Percentiles rank a stretch among this genome's conserved stretches.
Conservation (phyloP, 768 basidiomycete genomes). For the Auricularia cornea region DNA sequence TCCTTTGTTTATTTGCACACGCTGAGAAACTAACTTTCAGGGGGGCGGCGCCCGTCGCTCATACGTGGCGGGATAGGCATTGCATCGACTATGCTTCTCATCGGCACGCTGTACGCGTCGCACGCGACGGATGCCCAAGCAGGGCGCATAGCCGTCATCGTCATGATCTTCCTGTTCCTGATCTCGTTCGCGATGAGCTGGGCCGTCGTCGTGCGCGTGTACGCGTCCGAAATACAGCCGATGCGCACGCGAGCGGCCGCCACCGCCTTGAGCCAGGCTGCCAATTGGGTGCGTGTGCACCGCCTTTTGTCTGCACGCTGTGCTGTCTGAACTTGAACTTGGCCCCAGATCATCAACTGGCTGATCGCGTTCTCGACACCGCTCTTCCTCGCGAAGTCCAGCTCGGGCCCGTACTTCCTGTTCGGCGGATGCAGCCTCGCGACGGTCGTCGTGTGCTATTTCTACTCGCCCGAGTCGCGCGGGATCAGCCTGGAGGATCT, state of each 20-base stretch:
- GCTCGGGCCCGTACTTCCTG: constrained; percentile 40
- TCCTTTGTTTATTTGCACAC: too few relatives aligned
- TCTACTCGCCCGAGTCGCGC: constrained; percentile 37
- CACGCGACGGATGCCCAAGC: constrained; percentile 20
- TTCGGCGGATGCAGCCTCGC: constrained; percentile 32
- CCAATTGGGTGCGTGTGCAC: constrained; percentile 30
- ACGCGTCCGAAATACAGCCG: constrained; percentile 41
- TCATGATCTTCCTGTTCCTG: constrained; percentile 40
- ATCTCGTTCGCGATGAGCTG: constrained; percentile 35
- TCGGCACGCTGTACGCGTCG: constrained; percentile 38
- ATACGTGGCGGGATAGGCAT: constrained; percentile 37
- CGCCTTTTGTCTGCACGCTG: neutral
- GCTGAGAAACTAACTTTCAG: too few relatives aligned
- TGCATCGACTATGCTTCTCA: constrained; percentile 29
- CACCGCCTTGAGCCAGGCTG: constrained; percentile 30
- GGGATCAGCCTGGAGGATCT: constrained; percentile 37
- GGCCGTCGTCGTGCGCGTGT: constrained; percentile 36
- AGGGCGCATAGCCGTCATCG: constrained; percentile 34
- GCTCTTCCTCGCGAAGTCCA: constrained; percentile 35
- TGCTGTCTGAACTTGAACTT: constrained; percentile 9
- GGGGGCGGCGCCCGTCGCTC: constrained; percentile 30
- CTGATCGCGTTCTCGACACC: constrained; percentile 38
- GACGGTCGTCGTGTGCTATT: constrained; percentile 30
- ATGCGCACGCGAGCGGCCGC: constrained; percentile 36
- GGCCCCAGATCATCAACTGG: constrained; percentile 34